Evolutionary conservation across 169 alveolate species (phyloP).

Genomic region (Eimeria zaria): DNA sequence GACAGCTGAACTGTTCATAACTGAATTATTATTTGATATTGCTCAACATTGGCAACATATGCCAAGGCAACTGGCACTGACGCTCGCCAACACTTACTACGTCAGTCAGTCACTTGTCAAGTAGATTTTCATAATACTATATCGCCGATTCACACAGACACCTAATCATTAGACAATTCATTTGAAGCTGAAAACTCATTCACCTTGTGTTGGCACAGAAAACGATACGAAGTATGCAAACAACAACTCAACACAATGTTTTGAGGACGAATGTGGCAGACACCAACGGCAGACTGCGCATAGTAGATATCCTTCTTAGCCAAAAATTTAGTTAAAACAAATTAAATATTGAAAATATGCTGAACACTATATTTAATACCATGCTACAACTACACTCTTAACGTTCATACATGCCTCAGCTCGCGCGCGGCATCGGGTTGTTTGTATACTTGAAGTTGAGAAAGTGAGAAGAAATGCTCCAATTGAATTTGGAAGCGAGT

Average conservation of each 20-base stretch:
- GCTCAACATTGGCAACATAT: neutral
- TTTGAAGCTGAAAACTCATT: neutral
- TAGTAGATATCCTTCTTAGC: neutral
- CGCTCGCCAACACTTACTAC: no score
- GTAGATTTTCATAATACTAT: neutral
- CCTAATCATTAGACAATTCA: neutral
- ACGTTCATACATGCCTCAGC: no score
- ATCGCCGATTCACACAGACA: neutral
- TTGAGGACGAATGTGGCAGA: no score
- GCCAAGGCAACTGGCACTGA: neutral
- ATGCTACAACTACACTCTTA: neutral
- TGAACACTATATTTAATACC: neutral
- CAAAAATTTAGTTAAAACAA: neutral
- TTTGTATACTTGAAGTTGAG: no score
- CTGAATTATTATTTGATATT: neutral
- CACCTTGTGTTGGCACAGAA: neutral
- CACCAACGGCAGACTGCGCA: neutral
- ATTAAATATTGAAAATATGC: neutral
- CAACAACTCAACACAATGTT: neutral
- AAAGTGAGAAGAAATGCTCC: neutral
- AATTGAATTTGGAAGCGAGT: neutral
- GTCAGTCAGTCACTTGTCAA: neutral
- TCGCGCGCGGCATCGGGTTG: no score
- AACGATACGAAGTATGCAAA: neutral
- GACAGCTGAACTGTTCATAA: constrained; percentile 40